These are phyloP conservation scores for Glycine latifolia DNA, from an alignment of 306 rosid species.

Conservation along the genomic window DNA sequence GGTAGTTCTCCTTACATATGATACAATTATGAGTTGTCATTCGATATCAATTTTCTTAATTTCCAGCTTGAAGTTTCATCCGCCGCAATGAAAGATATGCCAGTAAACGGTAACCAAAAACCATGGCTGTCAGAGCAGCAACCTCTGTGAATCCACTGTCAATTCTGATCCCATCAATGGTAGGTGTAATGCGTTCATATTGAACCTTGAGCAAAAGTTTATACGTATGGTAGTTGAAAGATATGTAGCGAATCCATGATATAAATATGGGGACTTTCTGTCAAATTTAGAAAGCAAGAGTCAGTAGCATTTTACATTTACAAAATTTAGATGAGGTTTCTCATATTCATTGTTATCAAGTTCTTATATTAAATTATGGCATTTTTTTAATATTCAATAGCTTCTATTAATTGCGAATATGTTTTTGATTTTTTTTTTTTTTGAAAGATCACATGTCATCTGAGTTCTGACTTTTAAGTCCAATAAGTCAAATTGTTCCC, in stretches of 20 bases:
- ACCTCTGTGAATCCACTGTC: conserved; percentile 73
- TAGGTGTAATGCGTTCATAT: conserved; percentile 60
- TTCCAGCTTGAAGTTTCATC: conserved; percentile 65
- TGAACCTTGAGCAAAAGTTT: conserved; percentile 90
- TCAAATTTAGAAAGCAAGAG: conserved; percentile 29
- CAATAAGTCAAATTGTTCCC: neutral
- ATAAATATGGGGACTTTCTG: conserved; percentile 88
- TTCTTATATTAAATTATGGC: neutral
- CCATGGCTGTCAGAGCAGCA: conserved; percentile 78
- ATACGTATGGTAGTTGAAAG: conserved; percentile 97
- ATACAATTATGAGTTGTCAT: conserved; percentile 13
- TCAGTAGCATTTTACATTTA: conserved; percentile 15
- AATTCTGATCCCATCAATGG: conserved; percentile 64
- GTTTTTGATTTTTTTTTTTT: too few relatives aligned
- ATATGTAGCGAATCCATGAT: conserved; percentile 88
- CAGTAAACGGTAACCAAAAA: conserved; percentile 90
- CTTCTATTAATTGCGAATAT: too few relatives aligned
- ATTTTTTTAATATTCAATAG: too few relatives aligned
- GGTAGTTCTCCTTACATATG: neutral
- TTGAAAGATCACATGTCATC: too few relatives aligned
- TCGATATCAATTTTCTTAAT: conserved; percentile 35
- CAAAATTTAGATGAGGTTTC: neutral
- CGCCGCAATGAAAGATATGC: conserved; percentile 84
- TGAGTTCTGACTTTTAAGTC: too few relatives aligned
- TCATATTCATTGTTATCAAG: neutral